These are phyloP conservation scores for Tuber indicum DNA, from an alignment of 495 filamentous ascomycete genomes.

Conservation along the genomic window DNA sequence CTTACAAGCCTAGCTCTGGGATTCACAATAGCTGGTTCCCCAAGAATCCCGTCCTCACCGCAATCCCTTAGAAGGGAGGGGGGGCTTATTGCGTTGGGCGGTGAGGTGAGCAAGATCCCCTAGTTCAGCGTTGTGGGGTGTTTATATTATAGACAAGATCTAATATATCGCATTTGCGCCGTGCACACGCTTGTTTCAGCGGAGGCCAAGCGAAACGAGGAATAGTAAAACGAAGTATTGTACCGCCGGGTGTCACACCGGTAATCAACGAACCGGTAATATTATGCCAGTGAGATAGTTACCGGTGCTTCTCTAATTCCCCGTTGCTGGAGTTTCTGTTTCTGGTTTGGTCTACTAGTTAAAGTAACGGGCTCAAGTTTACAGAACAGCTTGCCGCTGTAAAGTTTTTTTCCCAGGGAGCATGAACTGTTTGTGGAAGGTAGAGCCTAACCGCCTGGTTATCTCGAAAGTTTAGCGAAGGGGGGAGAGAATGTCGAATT, in stretches of 20 bases:
- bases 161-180: neutral
- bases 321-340: slow-evolving; percentile 1
- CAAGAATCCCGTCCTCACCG: neutral
- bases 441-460: neutral
- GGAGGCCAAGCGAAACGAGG: neutral
- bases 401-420: neutral
- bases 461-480: neutral
- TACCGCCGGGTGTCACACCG: too few relatives aligned
- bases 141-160: neutral
- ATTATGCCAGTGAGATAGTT: neutral
- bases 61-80: neutral
- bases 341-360: neutral
- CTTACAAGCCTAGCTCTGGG: too few relatives aligned
- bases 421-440: neutral
- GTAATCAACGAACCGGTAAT: neutral
- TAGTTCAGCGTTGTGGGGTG: neutral
- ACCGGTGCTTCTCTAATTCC: neutral
- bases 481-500: neutral
- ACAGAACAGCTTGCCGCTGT: neutral
- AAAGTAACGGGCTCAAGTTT: neutral
- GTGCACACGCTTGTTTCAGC: neutral
- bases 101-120: neutral
- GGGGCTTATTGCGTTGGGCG: neutral
- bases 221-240: neutral
- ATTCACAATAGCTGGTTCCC: neutral